Conservation (phyloP, 179 eudicot species). For the Vitellaria paradoxa region DNA sequence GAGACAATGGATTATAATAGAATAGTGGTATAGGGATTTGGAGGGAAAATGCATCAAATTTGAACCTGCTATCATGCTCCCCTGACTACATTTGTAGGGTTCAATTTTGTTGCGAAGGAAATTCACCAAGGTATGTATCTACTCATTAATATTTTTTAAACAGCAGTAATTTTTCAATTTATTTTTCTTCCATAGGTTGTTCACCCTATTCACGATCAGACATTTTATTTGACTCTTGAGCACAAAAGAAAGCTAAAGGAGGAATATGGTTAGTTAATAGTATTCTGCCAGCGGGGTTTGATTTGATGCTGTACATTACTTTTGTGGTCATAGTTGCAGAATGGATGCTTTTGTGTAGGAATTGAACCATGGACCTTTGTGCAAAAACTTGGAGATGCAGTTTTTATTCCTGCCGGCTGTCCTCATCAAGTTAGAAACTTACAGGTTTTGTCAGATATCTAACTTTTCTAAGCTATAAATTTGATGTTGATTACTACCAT, state of each 20-base stretch:
- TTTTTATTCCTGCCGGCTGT: slow-evolving; percentile 12
- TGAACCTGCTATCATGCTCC: neutral
- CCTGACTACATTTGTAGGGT: neutral
- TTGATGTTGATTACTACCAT: neutral
- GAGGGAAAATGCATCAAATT: no score
- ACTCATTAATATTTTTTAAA: neutral
- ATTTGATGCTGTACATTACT: neutral
- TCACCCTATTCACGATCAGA: slow-evolving; percentile 62
- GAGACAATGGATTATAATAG: no score
- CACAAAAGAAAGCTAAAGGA: slow-evolving; percentile 53
- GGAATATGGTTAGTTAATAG: slow-evolving; percentile 34
- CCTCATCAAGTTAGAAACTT: slow-evolving; percentile 9
- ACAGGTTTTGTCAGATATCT: neutral
- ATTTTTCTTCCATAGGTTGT: slow-evolving; percentile 9
- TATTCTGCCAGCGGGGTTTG: neutral
- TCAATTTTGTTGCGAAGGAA: neutral
- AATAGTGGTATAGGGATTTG: no score
- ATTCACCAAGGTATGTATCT: neutral
- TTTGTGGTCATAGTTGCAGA: neutral
- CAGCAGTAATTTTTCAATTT: neutral
- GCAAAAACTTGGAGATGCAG: slow-evolving; percentile 9
- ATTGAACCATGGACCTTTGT: slow-evolving; percentile 12
- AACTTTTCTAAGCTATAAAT: neutral
- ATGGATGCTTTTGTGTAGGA: slow-evolving; percentile 1
- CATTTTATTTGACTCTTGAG: slow-evolving; percentile 45